A percentile compares a stretch with the other conserved stretches of the same genome.
Evolutionary conservation across 176 grass and related monocot genomes (phyloP).

Genomic region (Canna indica): DNA sequence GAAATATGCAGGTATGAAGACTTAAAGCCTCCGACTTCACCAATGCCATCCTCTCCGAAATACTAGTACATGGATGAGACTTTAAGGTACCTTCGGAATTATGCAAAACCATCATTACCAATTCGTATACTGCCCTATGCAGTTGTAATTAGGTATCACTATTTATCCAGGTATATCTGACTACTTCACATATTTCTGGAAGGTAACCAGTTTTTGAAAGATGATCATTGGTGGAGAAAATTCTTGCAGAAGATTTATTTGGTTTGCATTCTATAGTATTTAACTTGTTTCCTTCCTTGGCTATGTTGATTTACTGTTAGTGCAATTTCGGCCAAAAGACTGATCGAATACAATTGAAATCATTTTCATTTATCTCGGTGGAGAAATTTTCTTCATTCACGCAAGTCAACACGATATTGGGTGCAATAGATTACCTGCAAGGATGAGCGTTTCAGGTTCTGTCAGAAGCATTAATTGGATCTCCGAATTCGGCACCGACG

Average conservation of each 20-base stretch:
- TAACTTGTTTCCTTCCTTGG: not conserved
- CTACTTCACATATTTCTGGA: not conserved
- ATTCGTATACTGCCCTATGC: not conserved
- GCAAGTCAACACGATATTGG: not conserved
- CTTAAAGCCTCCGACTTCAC: conserved; percentile 34
- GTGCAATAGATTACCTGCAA: no score
- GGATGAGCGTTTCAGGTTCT: no score
- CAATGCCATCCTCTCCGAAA: conserved; percentile 30
- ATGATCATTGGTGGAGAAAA: not conserved
- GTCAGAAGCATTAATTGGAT: no score
- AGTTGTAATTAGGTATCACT: not conserved
- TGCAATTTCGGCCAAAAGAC: not conserved
- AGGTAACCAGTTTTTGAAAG: not conserved
- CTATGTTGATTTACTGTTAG: not conserved
- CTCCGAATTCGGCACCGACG: no score
- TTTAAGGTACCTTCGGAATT: not conserved
- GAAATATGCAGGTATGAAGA: conserved; percentile 31
- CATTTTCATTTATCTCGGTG: not conserved
- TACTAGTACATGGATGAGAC: conserved; percentile 2
- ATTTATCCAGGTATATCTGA: not conserved
- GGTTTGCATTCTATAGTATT: not conserved
- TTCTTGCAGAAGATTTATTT: not conserved
- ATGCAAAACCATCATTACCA: not conserved
- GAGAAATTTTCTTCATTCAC: not conserved
- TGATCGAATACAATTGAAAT: not conserved